A percentile compares a stretch with the other conserved stretches of the same genome.
Conservation (phyloP, 306 rosid species). For the Cucurbita pepo region DNA sequence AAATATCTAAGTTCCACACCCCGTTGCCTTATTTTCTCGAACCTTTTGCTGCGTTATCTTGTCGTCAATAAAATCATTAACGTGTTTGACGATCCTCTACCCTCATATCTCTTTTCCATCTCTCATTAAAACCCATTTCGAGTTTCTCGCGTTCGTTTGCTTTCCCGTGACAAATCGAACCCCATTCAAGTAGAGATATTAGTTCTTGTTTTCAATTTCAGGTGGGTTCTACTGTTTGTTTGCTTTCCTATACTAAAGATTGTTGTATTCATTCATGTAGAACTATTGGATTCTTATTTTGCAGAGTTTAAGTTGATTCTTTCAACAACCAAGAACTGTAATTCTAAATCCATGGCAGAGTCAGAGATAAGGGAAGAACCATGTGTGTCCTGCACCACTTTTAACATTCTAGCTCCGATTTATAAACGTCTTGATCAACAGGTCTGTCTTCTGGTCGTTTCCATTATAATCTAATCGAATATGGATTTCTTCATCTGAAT, state of each 20-base stretch:
- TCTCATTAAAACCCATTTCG: background rate
- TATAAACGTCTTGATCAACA: slow-evolving; percentile 74
- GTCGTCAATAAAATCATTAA: background rate
- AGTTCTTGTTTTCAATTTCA: background rate
- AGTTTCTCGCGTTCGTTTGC: background rate
- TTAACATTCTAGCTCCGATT: slow-evolving; percentile 47
- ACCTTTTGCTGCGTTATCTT: background rate
- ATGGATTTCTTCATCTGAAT: too few species aligned
- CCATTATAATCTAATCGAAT: background rate
- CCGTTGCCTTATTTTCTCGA: background rate
- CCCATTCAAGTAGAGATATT: background rate
- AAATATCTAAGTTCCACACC: background rate
- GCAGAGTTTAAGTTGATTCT: background rate
- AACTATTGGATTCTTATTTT: background rate
- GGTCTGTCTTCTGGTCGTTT: slow-evolving; percentile 21
- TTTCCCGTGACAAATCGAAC: background rate
- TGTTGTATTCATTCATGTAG: background rate
- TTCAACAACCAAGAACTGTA: background rate
- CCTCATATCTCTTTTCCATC: background rate
- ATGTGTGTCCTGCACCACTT: slow-evolving; percentile 49
- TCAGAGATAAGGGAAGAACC: background rate
- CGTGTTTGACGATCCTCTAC: background rate
- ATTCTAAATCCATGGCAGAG: background rate
- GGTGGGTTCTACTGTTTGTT: background rate
- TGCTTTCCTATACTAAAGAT: background rate